Evolutionary conservation across 148 eudicot genomes (phyloP).

Genomic region (Silene latifolia): DNA sequence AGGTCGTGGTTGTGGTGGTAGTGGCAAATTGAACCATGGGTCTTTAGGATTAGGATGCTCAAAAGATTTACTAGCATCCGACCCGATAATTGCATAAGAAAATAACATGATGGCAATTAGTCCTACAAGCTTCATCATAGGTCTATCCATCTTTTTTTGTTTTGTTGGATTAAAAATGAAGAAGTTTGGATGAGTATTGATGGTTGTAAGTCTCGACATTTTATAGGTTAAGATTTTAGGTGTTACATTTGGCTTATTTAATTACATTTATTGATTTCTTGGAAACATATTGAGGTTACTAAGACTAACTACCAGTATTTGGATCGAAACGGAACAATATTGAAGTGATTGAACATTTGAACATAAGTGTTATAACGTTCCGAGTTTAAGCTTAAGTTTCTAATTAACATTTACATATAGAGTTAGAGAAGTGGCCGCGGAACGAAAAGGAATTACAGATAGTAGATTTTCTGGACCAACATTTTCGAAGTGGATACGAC

Average conservation of each 20-base stretch:
- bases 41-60: conserved; percentile 2
- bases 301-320: neutral
- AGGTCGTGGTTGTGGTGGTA: conserved; percentile 23
- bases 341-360: too few relatives aligned
- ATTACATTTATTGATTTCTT: neutral
- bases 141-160: neutral
- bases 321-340: too few relatives aligned
- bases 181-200: neutral
- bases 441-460: too few relatives aligned
- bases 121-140: neutral
- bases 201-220: neutral
- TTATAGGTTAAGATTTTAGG: neutral
- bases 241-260: neutral
- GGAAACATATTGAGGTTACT: neutral
- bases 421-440: too few relatives aligned
- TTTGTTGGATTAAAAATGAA: too few relatives aligned
- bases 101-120: neutral
- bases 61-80: neutral
- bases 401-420: too few relatives aligned
- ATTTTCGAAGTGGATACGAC: too few relatives aligned
- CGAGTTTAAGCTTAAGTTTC: too few relatives aligned
- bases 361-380: too few relatives aligned
- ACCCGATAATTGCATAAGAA: neutral
- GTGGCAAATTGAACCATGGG: conserved; percentile 14
- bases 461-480: too few relatives aligned